Evolutionary conservation across 23 red algal genomes (phyloP), one percentile per base, ranked within the genome.

Genomic region (Pyropia haitanensis): DNA sequence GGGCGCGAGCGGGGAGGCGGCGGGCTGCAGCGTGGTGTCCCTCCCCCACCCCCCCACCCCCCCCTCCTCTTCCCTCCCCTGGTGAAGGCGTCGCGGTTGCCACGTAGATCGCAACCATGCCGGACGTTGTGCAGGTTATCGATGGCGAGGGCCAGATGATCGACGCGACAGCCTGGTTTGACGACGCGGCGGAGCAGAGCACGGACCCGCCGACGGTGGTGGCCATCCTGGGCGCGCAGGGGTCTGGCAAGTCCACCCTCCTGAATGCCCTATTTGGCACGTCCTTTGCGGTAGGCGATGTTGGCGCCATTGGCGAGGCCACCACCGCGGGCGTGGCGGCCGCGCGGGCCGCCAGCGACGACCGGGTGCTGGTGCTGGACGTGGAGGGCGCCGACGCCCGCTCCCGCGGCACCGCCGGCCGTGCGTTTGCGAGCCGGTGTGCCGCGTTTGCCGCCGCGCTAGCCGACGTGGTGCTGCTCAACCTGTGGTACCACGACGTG

Each of bases 401-500:
- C 34, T 83, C 82, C 25, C 44, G 77, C 29, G 91, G 91, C 2
- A 27, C 68, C 14, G 61, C 77, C 17, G 83, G 84, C 58, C 64
- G 73, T 27, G 88, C 79, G 14, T 88, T 96, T 64, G 73, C 77
- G 53, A 65, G 68, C 5, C 76, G 82, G 2, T 75, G 72, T 29
- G 83, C 84, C 32, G 59, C 66, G 16, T 91, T 90, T 55, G 85
- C 77, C 1, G 75, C 73, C 9, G 58, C 72, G 30, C 72, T 98
- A 27, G 68, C 94, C 5, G 86, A 98, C 55, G 94, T 98, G 12
- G 50, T 91, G 5, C 14, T 98, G 13, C 22, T 89, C 25, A 98
- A 98, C 57, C 25, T 98, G 21, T 90, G 86, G 85, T 88, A 83
- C 58, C 85, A 91, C 56, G 94, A 98, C 52, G 68, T 98, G 1